Evolutionary conservation across 768 basidiomycete genomes (phyloP), one percentile per base, ranked within the genome.

Genomic region (Podaxis sp.): DNA sequence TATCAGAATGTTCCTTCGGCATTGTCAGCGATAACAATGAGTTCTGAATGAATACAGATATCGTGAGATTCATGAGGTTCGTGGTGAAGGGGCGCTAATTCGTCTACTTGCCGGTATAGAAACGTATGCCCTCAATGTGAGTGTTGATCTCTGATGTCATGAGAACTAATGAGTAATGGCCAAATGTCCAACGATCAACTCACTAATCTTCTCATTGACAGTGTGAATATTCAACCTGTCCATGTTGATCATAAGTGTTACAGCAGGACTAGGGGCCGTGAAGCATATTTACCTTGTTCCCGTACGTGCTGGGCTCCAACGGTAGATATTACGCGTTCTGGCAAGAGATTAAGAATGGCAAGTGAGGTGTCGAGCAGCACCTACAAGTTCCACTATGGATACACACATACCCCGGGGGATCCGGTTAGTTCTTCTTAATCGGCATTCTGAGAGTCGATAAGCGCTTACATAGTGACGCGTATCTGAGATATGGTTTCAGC

Each of bases 141-240:
- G 71, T 69, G 49, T 69, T 56, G 19, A 72, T 70, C 59, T 67
- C 71, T 72, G 53, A 38, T 17, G 19, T 53, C 24, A 30, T 24
- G 17, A 33, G 22, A 1, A 12, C 52, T 17, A 13, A 39, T 42
- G n/a, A 56, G n/a, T 24, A 22, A 52, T 57, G 15, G 38, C n/a
- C 28, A 11, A 19, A 13, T 28, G 28, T 9, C 3, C 22, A 24
- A 11, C 24, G 7, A 30, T n/a, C 19, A 44, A 64, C 73, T 57
- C 22, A 72, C 73, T 71, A 49, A 74, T 70, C 61, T 70, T 74
- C 58, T 74, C 73, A 42, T 74, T 70, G 4, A 74, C 70, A 7
- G 73, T 74, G 39, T 74, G 73, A 30, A 70, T 70, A 61, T 72
- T 72, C 1, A 70, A 42, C 51, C 73, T 74, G 49, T 30, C n/a